Percentiles rank a stretch among this genome's conserved stretches.
phyloP scores from a whole-genome alignment of 164 flowering plant genomes.

The Sedum album region DNA sequence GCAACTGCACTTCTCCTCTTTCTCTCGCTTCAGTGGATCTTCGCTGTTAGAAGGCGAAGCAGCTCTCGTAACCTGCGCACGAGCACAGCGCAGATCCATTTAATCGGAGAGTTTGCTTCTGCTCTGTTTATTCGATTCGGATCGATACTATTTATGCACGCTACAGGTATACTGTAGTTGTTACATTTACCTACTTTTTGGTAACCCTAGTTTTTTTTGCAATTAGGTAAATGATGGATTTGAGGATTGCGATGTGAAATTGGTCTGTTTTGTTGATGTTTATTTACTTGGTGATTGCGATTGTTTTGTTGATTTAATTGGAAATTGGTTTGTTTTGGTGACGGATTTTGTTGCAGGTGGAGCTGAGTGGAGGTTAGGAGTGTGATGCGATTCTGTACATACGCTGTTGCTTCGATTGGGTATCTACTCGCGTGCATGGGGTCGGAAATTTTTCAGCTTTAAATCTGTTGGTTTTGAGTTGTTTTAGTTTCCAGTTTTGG shows the following conservation, averaged over 20 bases:
- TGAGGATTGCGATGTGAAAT: not conserved
- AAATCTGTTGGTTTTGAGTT: not conserved
- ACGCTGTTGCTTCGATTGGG: conserved; percentile 28
- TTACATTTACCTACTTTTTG: not conserved
- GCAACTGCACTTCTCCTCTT: not conserved
- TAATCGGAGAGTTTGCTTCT: not conserved
- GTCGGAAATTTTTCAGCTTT: conserved; percentile 22
- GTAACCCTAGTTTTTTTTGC: not conserved
- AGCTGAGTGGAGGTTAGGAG: conserved; percentile 4
- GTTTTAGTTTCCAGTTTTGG: not conserved
- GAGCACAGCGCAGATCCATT: not conserved
- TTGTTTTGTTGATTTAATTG: too few relatives aligned
- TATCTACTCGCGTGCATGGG: conserved; percentile 41
- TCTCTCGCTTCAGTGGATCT: not conserved
- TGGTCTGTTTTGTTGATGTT: not conserved
- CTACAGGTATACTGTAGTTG: not conserved
- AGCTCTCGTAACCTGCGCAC: not conserved
- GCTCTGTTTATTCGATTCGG: not conserved
- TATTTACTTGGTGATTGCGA: too few relatives aligned
- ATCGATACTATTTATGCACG: conserved; percentile 1
- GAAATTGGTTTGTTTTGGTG: not conserved
- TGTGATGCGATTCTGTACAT: conserved; percentile 20
- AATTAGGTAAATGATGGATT: not conserved
- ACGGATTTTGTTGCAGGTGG: not conserved
- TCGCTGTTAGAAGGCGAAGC: not conserved